Conservation (phyloP, 1,284 basidiomycete species). For the Dichomitus squalens region DNA sequence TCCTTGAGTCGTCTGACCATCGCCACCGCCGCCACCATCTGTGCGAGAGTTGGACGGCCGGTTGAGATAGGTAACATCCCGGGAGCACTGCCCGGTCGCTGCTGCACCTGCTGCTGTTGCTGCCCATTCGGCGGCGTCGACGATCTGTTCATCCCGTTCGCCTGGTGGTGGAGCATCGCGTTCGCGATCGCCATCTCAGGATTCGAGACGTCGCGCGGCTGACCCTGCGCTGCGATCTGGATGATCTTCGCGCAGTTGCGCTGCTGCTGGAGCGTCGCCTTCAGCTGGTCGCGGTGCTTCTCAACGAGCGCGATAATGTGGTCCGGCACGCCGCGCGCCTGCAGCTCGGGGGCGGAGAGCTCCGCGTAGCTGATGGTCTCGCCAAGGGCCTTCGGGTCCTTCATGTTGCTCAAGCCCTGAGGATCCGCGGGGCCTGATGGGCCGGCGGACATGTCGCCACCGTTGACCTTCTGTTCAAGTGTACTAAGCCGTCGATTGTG, state of each 20-base stretch:
- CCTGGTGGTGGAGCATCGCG: neutral
- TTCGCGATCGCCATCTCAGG: neutral
- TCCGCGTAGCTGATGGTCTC: constrained; percentile 47
- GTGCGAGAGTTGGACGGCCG: neutral
- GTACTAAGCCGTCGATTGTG: constrained; percentile 12
- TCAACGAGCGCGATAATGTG: constrained; percentile 61
- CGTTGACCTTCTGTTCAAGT: constrained; percentile 10
- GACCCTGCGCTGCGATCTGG: constrained; percentile 12
- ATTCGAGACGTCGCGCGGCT: constrained; percentile 9
- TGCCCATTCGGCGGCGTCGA: constrained; percentile 5
- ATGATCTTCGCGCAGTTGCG: constrained; percentile 36
- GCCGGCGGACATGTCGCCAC: neutral
- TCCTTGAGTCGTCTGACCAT: constrained; percentile 37
- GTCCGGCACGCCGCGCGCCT: constrained; percentile 50
- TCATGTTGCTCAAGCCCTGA: constrained; percentile 11
- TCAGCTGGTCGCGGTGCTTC: constrained; percentile 48
- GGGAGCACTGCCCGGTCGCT: neutral
- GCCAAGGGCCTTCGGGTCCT: constrained; percentile 39
- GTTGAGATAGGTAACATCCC: neutral
- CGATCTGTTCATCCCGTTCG: neutral
- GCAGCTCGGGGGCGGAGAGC: constrained; percentile 51
- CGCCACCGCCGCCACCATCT: constrained; percentile 20
- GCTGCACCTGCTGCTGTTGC: constrained; percentile 8
- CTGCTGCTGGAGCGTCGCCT: constrained; percentile 44
- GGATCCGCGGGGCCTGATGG: neutral